These are phyloP conservation scores for Microcera coccophila DNA, from an alignment of 2,329 filamentous ascomycete genomes.

Conservation along the genomic window DNA sequence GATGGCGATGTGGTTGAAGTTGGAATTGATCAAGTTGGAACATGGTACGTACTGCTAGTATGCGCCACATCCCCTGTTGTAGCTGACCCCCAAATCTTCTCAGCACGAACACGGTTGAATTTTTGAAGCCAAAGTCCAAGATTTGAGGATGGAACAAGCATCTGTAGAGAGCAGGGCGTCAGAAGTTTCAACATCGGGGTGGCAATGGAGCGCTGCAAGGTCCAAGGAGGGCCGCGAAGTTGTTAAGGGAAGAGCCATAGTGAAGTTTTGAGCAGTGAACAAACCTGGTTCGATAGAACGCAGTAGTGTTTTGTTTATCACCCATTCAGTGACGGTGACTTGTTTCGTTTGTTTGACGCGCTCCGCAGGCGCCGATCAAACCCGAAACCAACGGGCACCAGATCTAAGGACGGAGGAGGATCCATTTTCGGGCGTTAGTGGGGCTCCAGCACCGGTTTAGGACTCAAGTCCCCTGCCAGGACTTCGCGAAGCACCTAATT, in stretches of 20 bases:
- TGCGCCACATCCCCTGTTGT: background rate
- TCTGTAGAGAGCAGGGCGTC: too few relatives aligned
- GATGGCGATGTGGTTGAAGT: conserved; percentile 69
- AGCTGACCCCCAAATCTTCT: background rate
- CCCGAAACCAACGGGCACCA: background rate
- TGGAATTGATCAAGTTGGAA: conserved; percentile 61
- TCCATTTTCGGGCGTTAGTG: background rate
- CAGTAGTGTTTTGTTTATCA: background rate
- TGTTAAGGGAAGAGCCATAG: too few relatives aligned
- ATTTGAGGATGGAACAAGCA: too few relatives aligned
- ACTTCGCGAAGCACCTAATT: too few relatives aligned
- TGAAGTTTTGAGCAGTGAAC: too few relatives aligned
- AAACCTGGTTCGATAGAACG: too few relatives aligned
- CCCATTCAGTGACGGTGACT: too few relatives aligned
- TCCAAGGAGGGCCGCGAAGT: too few relatives aligned
- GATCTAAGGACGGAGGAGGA: background rate
- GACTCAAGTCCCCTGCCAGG: background rate
- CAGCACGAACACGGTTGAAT: conserved; percentile 33
- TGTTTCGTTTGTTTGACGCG: too few relatives aligned
- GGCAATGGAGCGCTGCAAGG: too few relatives aligned
- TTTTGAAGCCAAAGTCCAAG: conserved; percentile 26
- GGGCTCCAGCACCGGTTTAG: background rate
- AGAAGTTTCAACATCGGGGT: too few relatives aligned
- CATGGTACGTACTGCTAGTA: conserved; percentile 41
- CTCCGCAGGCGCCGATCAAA: background rate